A percentile compares a stretch with the other conserved stretches of the same genome.
Conservation (phyloP, 257 asterid genomes). For the Solanum phureja region DNA sequence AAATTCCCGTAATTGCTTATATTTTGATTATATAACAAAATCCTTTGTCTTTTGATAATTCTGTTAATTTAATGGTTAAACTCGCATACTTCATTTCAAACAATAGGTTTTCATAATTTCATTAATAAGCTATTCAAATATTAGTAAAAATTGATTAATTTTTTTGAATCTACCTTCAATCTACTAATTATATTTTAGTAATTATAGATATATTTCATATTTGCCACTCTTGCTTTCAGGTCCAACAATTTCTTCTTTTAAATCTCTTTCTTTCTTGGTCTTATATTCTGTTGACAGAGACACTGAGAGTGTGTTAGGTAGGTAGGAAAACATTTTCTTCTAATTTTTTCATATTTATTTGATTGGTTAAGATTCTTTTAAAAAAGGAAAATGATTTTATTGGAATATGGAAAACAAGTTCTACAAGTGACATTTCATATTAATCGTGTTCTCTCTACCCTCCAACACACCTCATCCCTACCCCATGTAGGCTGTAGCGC, state of each 20-base stretch:
- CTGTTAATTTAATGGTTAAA: not conserved
- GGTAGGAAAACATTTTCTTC: not conserved
- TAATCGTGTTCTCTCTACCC: not conserved
- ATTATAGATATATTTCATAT: not conserved
- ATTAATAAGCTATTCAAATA: not conserved
- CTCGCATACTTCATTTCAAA: not conserved
- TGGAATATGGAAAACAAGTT: no score
- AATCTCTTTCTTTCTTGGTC: not conserved
- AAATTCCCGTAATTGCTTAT: not conserved
- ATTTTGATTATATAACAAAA: not conserved
- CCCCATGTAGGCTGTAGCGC: not conserved
- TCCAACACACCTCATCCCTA: not conserved
- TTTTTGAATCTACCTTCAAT: not conserved
- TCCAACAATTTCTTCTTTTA: not conserved
- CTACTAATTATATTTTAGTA: not conserved
- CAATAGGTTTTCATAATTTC: not conserved
- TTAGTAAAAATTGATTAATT: not conserved
- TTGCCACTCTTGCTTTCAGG: not conserved
- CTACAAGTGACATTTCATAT: accelerated
- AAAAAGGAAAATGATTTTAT: no score
- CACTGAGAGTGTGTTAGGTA: not conserved
- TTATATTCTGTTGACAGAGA: not conserved
- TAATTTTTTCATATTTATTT: not conserved
- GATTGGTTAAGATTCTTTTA: no score
- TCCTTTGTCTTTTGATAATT: not conserved